Base-by-base conservation (phyloP, 108 stramenopile genomes). In the Stephanodiscus triporus region DNA sequence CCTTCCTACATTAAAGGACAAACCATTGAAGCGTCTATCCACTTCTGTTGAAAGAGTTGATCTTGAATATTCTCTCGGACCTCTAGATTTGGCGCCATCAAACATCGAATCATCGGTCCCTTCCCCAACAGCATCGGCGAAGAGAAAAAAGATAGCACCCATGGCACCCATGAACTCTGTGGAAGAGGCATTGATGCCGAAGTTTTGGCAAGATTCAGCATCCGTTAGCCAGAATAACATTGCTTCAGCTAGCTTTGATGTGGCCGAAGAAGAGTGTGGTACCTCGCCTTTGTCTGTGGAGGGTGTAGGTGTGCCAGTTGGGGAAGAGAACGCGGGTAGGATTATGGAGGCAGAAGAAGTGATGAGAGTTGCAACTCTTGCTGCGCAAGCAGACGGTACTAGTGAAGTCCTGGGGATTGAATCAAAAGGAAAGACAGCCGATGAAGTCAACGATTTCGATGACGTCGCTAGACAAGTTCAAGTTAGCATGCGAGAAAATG, bases 141-240 rank as follows among this genome's bases (percentile, higher is more conserved):
- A 40, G 51, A 62, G 66, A 56, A 60, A 49, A 38, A 61, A 37
- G 26, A 38, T 37, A 6, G 24, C 71, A 63, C 22, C 71, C 7
- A 19, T 47, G 7, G 27, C 37, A 22, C 60, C 67, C 30, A 67
- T 72, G n/a, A 47, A 66, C 29, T 72, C 65, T 6, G 63, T 70
- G 60, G 77, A 58, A 53, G 77, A 70, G 10, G 65, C 70, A 60
- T 59, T 72, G 29, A 22, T 55, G 29, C 70, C 77, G 6, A 48
- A 67, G 20, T 72, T 78, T 54, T 72, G 70, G 77, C 71, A 72
- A 38, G 77, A 78, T 53, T 57, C 63, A 40, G 77, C 77, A 17
- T 32, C 70, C 24, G 70, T 78, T 26, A 78, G 63, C 49, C 47
- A 78, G 59, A 22, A 69, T 47, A 78, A 78, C 42, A 68, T 71